These are phyloP conservation scores for Yamagishiella unicocca DNA, from an alignment of 139 green algal genomes.

Conservation along the genomic window DNA sequence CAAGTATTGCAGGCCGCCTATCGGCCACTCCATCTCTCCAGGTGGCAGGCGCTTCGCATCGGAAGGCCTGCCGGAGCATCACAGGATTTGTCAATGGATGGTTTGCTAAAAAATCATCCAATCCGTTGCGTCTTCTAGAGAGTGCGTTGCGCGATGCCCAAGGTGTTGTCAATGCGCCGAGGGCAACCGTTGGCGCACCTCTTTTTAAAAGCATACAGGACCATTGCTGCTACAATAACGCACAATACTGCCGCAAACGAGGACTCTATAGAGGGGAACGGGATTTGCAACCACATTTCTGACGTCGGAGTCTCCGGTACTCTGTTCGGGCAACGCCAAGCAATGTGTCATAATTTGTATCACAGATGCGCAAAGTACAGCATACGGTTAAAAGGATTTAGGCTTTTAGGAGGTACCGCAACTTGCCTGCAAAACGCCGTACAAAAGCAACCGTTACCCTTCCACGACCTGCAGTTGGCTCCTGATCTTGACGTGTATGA, in stretches of 20 bases:
- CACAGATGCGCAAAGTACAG: too few relatives aligned
- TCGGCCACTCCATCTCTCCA: background rate
- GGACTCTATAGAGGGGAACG: too few relatives aligned
- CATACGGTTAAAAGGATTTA: too few relatives aligned
- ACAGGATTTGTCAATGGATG: background rate
- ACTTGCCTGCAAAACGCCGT: too few relatives aligned
- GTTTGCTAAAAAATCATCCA: background rate
- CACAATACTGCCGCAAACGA: background rate
- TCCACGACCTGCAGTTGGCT: too few relatives aligned
- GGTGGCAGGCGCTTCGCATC: background rate
- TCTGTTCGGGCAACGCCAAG: too few relatives aligned
- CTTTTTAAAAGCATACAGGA: background rate
- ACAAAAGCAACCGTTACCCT: too few relatives aligned
- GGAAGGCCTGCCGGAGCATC: background rate
- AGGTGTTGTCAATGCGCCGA: background rate
- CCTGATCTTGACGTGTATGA: too few relatives aligned
- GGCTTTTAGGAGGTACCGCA: too few relatives aligned
- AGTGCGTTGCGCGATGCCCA: background rate
- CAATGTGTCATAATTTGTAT: too few relatives aligned
- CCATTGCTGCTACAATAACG: background rate
- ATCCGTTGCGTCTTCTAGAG: background rate
- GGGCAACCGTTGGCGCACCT: background rate
- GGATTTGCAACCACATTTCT: too few relatives aligned
- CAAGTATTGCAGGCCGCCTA: background rate
- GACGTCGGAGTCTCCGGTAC: too few relatives aligned